These are phyloP conservation scores for Globisporangium canariense DNA, from an alignment of 352 stramenopile genomes.

Conservation along the genomic window DNA sequence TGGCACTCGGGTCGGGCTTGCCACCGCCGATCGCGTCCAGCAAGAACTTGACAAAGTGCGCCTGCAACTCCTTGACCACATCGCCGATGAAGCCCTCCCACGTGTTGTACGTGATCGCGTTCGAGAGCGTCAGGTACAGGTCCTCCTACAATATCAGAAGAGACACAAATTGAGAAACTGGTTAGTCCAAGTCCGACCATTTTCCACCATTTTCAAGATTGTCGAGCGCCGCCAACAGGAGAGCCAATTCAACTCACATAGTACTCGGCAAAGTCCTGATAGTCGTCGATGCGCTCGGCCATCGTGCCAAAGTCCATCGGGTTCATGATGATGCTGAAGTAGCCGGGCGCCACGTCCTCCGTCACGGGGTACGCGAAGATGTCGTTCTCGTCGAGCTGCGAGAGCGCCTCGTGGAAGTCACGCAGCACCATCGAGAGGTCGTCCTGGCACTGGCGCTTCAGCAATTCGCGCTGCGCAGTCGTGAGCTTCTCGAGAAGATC, in stretches of 20 bases:
- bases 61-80: slow-evolving; percentile 63
- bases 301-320: slow-evolving; percentile 96
- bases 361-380: slow-evolving; percentile 90
- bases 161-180: slow-evolving; percentile 1
- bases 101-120: slow-evolving; percentile 78
- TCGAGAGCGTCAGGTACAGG: slow-evolving; percentile 71
- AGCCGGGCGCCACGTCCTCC: slow-evolving; percentile 91
- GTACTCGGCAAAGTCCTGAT: slow-evolving; percentile 68
- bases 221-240: neutral
- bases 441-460: slow-evolving; percentile 52
- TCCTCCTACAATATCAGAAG: slow-evolving; percentile 40
- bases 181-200: slow-evolving; percentile 4
- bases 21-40: slow-evolving; percentile 47
- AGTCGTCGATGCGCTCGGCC: slow-evolving; percentile 71
- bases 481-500: slow-evolving; percentile 53
- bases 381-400: slow-evolving; percentile 65
- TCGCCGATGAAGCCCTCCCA: slow-evolving; percentile 58
- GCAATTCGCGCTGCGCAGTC: slow-evolving; percentile 43
- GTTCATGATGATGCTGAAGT: slow-evolving; percentile 82
- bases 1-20: slow-evolving; percentile 19
- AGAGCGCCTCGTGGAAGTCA: slow-evolving; percentile 71
- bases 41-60: slow-evolving; percentile 72
- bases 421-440: slow-evolving; percentile 53
- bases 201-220: neutral
- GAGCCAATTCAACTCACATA: slow-evolving; percentile 40